Base-by-base conservation (phyloP, 192 early-diverging fungal genomes). In the Phlyctochytrium bullatum region DNA sequence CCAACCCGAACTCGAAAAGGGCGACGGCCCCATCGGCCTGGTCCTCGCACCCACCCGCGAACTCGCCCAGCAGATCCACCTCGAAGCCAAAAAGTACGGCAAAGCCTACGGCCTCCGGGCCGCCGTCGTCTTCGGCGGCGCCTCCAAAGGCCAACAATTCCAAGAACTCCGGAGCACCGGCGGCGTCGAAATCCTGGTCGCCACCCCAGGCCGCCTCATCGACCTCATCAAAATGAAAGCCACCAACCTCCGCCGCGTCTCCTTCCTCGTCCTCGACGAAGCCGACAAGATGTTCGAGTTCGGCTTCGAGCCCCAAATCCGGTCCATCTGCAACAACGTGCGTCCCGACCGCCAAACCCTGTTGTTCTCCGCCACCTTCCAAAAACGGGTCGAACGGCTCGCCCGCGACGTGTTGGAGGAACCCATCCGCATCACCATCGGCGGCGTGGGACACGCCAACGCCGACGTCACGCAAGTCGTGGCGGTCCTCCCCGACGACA, bases 141-240 rank as follows among this genome's bases (percentile, higher is more conserved):
- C 87, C 2, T 85, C 88, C 29, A 93, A 93, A 72, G 80, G 80
- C 65, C 89, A 92, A 3, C 93, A 95, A 71, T 92, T 92, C 71
- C 90, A 91, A 68, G 87, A 89, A 25, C 76, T 95, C 2, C 84
- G 89, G 16, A n/a, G n/a, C n/a, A 70, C 75, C 2, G 88, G 90
- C 16, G 76, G 77, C 1, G 77, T 87, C 27, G 91, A 93, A 57
- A 91, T 95, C 60, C 61, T 95, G 17, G 88, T 95, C 0, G 90
- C 89, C 2, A 93, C 93, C 0, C 93, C 93, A 0, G 93, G 93
- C 30, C 78, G 93, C 35, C 74, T 95, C 54, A 93, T 95, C 74
- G 93, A 95, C 63, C 81, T 95, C 78, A 78, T 95, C 50, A 90
- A 90, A 69, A 93, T 92, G 81, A 93, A 93, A 66, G 93, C 91